phyloP scores from a whole-genome alignment of 495 filamentous ascomycete species.

The Podospora appendiculata region DNA sequence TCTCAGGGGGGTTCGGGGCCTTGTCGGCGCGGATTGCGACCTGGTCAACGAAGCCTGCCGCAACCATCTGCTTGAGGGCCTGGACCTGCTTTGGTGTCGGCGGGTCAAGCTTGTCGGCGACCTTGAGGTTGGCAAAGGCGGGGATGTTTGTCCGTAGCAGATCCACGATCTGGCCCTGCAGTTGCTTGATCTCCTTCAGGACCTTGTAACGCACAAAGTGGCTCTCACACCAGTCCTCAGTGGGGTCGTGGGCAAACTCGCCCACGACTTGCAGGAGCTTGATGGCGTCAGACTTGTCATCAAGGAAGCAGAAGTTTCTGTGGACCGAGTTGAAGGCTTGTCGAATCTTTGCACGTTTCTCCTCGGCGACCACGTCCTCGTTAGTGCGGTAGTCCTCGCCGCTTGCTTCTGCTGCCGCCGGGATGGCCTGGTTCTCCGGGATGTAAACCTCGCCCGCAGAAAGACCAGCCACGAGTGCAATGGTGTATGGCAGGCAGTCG shows the following conservation, averaged over 20 bases:
- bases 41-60: constrained; percentile 91
- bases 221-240: constrained; percentile 62
- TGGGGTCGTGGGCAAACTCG: constrained; percentile 63
- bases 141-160: constrained; percentile 72
- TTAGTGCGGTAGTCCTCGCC: constrained; percentile 52
- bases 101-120: constrained; percentile 54
- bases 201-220: constrained; percentile 83
- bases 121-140: constrained; percentile 50
- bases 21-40: constrained; percentile 90
- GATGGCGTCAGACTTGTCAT: constrained; percentile 77
- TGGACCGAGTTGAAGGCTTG: constrained; percentile 72
- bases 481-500: constrained; percentile 75
- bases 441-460: constrained; percentile 86
- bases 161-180: constrained; percentile 72
- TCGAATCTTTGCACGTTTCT: constrained; percentile 52
- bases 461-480: constrained; percentile 80
- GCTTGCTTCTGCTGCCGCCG: constrained; percentile 29
- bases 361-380: constrained; percentile 59
- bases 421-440: constrained; percentile 70
- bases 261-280: constrained; percentile 85
- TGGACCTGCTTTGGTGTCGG: constrained; percentile 67
- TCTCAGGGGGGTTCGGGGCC: constrained; percentile 63
- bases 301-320: constrained; percentile 69
- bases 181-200: constrained; percentile 75
- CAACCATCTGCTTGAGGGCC: constrained; percentile 81